phyloP scores from a whole-genome alignment of 768 basidiomycete species.

The Amanita molliuscula region DNA sequence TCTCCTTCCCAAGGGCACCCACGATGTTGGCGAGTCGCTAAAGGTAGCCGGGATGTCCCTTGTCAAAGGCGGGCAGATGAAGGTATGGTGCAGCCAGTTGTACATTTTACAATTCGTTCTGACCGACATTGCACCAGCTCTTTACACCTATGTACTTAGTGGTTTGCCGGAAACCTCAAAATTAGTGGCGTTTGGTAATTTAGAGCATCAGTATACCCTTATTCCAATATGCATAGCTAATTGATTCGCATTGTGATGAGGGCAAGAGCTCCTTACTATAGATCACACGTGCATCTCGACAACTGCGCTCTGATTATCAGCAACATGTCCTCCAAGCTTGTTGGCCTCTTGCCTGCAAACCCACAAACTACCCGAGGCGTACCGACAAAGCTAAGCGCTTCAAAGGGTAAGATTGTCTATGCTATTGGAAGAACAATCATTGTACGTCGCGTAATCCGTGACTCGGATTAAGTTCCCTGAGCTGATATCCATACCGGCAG shows the following conservation, averaged over 20 bases:
- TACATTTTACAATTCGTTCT: constrained; percentile 8
- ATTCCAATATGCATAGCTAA: neutral
- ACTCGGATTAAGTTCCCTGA: neutral
- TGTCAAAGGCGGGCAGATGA: constrained; percentile 76
- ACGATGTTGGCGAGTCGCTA: constrained; percentile 79
- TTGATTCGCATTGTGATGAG: no score
- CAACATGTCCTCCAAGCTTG: constrained; percentile 39
- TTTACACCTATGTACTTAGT: constrained; percentile 86
- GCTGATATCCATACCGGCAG: constrained; percentile 24
- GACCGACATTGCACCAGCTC: constrained; percentile 33
- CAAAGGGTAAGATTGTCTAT: constrained; percentile 76
- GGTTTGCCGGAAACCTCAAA: constrained; percentile 44
- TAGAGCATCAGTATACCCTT: neutral
- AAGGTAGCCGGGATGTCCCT: constrained; percentile 74
- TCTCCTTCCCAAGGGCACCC: constrained; percentile 86
- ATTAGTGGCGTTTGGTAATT: constrained; percentile 16
- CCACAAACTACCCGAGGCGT: constrained; percentile 58
- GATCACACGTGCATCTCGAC: no score
- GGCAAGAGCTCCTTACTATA: no score
- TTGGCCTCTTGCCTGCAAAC: constrained; percentile 52
- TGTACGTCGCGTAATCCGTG: constrained; percentile 37
- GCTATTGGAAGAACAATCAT: constrained; percentile 78
- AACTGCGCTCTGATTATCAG: neutral
- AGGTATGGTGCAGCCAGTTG: constrained; percentile 36
- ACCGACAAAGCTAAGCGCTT: constrained; percentile 61